Evolutionary conservation across 2,329 filamentous ascomycete genomes (phyloP).

Genomic region (Aureobasidium uvarum): DNA sequence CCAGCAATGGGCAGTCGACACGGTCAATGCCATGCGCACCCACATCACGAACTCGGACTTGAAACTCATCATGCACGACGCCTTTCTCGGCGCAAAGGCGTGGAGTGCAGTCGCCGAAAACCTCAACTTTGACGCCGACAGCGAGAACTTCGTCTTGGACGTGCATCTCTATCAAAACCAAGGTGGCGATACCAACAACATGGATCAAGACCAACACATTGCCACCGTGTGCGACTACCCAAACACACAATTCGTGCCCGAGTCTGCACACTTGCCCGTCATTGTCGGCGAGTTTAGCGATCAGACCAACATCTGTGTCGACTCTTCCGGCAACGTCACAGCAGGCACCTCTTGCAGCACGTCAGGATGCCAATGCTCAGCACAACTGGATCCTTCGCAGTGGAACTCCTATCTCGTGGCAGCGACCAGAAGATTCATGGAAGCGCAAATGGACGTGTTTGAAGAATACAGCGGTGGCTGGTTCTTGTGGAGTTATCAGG

Average conservation of each 20-base stretch:
- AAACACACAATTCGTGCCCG: constrained; percentile 50
- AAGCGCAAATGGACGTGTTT: constrained; percentile 55
- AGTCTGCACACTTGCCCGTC: constrained; percentile 39
- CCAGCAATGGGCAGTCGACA: constrained; percentile 56
- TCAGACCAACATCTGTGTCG: constrained; percentile 53
- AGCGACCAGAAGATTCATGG: constrained; percentile 53
- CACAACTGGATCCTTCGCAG: constrained; percentile 50
- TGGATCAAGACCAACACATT: constrained; percentile 44
- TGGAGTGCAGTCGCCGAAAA: constrained; percentile 61
- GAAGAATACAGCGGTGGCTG: constrained; percentile 53
- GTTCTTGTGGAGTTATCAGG: constrained; percentile 55
- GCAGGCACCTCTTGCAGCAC: constrained; percentile 37
- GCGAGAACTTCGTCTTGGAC: constrained; percentile 60
- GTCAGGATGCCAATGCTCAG: constrained; percentile 42
- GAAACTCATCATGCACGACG: constrained; percentile 59
- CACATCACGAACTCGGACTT: constrained; percentile 33
- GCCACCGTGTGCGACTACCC: constrained; percentile 59
- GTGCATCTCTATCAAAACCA: constrained; percentile 57
- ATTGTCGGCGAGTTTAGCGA: constrained; percentile 61
- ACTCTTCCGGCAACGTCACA: constrained; percentile 53
- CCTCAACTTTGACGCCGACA: constrained; percentile 50
- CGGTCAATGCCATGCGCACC: constrained; percentile 45
- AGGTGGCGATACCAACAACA: constrained; percentile 37
- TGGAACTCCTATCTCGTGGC: constrained; percentile 45
- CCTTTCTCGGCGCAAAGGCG: constrained; percentile 51